These are phyloP conservation scores for Alloteropsis semialata DNA, from an alignment of 176 grass and related monocot species.

Conservation along the genomic window DNA sequence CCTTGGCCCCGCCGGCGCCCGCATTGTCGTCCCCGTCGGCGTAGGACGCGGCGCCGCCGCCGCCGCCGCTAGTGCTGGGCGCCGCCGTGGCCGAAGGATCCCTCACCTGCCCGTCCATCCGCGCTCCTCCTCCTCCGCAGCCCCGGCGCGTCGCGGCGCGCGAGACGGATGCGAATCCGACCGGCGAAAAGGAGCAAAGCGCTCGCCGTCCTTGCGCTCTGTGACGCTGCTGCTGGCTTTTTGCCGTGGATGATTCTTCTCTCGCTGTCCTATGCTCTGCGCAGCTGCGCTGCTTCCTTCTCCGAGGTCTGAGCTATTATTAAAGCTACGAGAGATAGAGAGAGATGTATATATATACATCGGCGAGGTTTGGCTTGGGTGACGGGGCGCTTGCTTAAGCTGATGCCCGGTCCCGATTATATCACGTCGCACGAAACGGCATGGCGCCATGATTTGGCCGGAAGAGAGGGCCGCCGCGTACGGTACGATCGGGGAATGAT, in stretches of 20 bases:
- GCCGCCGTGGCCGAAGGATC: background rate
- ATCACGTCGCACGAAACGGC: constrained; percentile 19
- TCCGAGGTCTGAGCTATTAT: background rate
- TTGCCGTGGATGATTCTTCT: background rate
- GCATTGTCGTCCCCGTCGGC: constrained; percentile 33
- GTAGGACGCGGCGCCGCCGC: background rate
- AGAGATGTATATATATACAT: background rate
- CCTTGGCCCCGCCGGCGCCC: constrained; percentile 46
- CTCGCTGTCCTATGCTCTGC: background rate
- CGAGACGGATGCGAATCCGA: constrained; percentile 2
- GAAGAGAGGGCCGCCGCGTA: constrained; percentile 24
- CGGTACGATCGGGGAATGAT: constrained; percentile 22
- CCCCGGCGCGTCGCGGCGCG: background rate
- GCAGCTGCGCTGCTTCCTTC: background rate
- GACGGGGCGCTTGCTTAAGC: too few relatives aligned
- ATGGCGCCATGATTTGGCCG: constrained; percentile 16
- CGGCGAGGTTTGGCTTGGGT: background rate
- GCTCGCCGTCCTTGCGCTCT: background rate
- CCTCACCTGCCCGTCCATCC: constrained; percentile 33
- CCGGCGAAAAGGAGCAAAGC: constrained; percentile 28
- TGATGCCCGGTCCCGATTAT: background rate
- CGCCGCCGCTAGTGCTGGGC: constrained; percentile 16
- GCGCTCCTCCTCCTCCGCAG: background rate
- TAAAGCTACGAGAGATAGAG: background rate
- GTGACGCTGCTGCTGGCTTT: background rate